A percentile compares a stretch with the other conserved stretches of the same genome.
Conservation (phyloP, 139 green algal species). For the Zygnema circumcarinatum region DNA sequence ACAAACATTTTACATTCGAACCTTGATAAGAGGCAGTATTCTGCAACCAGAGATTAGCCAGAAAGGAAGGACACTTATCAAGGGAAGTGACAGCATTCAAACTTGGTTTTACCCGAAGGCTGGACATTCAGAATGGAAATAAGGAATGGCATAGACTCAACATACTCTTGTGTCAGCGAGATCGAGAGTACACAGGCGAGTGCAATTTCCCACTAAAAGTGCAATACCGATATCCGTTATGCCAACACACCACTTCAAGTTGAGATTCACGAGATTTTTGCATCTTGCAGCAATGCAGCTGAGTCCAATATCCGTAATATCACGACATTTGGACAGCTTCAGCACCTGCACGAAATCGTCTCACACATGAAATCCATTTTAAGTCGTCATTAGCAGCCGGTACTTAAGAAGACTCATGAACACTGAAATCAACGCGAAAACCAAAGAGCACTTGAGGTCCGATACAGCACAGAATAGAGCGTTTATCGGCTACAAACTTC, state of each 20-base stretch:
- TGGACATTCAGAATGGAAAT: no score
- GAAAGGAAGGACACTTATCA: no score
- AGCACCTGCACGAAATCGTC: slow-evolving; percentile 3
- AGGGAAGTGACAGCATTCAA: no score
- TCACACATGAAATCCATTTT: neutral
- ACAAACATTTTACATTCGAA: no score
- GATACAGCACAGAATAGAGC: neutral
- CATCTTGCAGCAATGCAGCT: slow-evolving; percentile 26
- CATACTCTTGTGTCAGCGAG: slow-evolving; percentile 27
- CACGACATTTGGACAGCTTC: slow-evolving; percentile 10
- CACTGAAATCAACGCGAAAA: neutral
- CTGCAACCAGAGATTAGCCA: no score
- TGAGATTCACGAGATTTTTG: slow-evolving; percentile 31
- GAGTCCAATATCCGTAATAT: slow-evolving; percentile 23
- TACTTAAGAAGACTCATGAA: neutral
- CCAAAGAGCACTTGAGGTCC: neutral
- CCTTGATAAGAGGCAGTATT: no score
- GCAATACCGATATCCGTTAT: slow-evolving; percentile 22
- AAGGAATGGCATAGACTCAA: no score
- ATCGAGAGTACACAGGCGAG: slow-evolving; percentile 11
- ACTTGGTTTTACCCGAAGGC: no score
- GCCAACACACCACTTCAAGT: slow-evolving; percentile 22
- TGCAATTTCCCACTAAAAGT: slow-evolving; percentile 1
- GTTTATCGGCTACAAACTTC: neutral
- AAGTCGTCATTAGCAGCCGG: neutral